Evolutionary conservation across 163 green algal species (phyloP).

Genomic region (Chlamydomonas reinhardtii): DNA sequence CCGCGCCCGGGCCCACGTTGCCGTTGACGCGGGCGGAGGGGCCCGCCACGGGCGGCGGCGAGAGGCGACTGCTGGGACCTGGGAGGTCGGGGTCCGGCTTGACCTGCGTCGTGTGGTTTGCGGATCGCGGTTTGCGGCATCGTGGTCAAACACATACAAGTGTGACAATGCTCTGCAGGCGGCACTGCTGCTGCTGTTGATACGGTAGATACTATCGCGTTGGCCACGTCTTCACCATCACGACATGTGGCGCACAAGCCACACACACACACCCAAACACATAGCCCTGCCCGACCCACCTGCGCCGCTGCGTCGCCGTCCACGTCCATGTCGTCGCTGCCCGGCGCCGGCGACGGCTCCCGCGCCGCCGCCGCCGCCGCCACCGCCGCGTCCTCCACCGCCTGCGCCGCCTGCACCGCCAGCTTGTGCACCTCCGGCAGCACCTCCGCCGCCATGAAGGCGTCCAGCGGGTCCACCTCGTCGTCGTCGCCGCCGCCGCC

Average conservation of each 20-base stretch:
- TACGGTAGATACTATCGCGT: too few relatives aligned
- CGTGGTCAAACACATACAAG: too few relatives aligned
- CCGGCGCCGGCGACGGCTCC: constrained; percentile 23
- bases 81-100: constrained; percentile 25
- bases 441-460: constrained; percentile 76
- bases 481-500: neutral
- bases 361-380: constrained; percentile 23
- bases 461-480: constrained; percentile 60
- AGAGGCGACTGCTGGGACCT: constrained; percentile 35
- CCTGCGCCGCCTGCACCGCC: constrained; percentile 18
- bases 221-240: too few relatives aligned
- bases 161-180: too few relatives aligned
- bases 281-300: too few relatives aligned
- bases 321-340: constrained; percentile 11
- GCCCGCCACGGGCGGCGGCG: constrained; percentile 11
- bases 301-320: neutral
- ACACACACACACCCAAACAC: too few relatives aligned
- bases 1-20: neutral
- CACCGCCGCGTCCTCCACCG: neutral
- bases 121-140: neutral
- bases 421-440: constrained; percentile 57
- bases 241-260: too few relatives aligned
- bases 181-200: too few relatives aligned
- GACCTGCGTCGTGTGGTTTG: constrained; percentile 35
- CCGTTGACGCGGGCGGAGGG: neutral